Evolutionary conservation across 108 stramenopile species (phyloP).

Genomic region (Nitzschia inconspicua): DNA sequence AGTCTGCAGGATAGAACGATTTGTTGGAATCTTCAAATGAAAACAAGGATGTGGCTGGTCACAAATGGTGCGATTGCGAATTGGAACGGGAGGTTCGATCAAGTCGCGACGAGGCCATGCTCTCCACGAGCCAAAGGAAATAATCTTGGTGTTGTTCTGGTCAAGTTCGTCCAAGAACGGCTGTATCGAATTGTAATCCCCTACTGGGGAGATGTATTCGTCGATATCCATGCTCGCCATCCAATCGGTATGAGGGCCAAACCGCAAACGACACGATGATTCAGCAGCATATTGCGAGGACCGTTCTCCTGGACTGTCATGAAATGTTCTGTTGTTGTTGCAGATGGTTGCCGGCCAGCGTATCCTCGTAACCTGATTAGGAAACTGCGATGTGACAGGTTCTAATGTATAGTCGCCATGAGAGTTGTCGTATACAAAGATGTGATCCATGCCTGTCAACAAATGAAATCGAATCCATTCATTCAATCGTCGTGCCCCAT

Average conservation of each 20-base stretch:
- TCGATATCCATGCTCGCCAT: slow-evolving; percentile 76
- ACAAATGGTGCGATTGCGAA: slow-evolving; percentile 13
- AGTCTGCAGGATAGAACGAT: slow-evolving; percentile 48
- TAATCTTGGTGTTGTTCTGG: slow-evolving; percentile 25
- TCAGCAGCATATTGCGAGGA: slow-evolving; percentile 82
- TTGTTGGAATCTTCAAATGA: slow-evolving; percentile 15
- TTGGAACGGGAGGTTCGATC: slow-evolving; percentile 13
- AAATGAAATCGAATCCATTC: slow-evolving; percentile 87
- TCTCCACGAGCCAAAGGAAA: slow-evolving; percentile 42
- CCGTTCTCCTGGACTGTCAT: slow-evolving; percentile 71
- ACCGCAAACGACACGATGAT: slow-evolving; percentile 64
- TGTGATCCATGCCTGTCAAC: slow-evolving; percentile 80
- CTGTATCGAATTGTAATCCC: slow-evolving; percentile 23
- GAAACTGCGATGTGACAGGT: slow-evolving; percentile 28
- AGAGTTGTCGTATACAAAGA: slow-evolving; percentile 83
- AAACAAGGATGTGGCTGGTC: slow-evolving; percentile 24
- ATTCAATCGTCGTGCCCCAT: slow-evolving; percentile 46
- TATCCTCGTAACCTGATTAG: slow-evolving; percentile 49
- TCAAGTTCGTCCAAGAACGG: slow-evolving; percentile 24
- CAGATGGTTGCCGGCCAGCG: slow-evolving; percentile 69
- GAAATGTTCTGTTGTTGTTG: slow-evolving; percentile 71
- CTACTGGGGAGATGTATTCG: slow-evolving; percentile 73
- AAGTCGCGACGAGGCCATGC: slow-evolving; percentile 40
- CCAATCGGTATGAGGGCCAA: slow-evolving; percentile 69
- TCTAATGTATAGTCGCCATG: slow-evolving; percentile 21